A percentile compares a stretch with the other conserved stretches of the same genome.
Conservation (phyloP, 2,329 filamentous ascomycete species). For the Lecanicillium sp. region DNA sequence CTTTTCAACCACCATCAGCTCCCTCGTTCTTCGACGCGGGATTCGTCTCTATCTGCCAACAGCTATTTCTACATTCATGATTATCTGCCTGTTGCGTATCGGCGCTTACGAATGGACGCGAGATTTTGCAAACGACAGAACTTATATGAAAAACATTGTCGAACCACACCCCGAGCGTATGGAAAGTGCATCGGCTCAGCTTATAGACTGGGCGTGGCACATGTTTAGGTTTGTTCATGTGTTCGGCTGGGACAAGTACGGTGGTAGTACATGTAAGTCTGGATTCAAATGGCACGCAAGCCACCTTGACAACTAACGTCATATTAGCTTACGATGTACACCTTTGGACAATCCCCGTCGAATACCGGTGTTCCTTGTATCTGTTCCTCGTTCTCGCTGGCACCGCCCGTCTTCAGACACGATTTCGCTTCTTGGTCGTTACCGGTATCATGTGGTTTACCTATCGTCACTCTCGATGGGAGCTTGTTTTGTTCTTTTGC, state of each 20-base stretch:
- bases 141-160: slow-evolving; percentile 38
- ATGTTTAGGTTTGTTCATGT: slow-evolving; percentile 43
- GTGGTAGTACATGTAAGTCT: slow-evolving; percentile 33
- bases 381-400: slow-evolving; percentile 46
- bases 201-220: slow-evolving; percentile 36
- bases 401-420: slow-evolving; percentile 35
- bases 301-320: slow-evolving; percentile 16
- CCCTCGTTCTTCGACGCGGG: slow-evolving; percentile 41
- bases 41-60: slow-evolving; percentile 45
- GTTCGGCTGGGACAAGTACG: slow-evolving; percentile 40
- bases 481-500: slow-evolving; percentile 45
- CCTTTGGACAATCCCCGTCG: slow-evolving; percentile 55
- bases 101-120: slow-evolving; percentile 41
- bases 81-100: slow-evolving; percentile 33
- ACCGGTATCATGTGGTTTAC: slow-evolving; percentile 32
- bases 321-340: slow-evolving; percentile 43
- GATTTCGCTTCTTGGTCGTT: slow-evolving; percentile 34
- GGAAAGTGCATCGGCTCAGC: slow-evolving; percentile 28
- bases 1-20: slow-evolving; percentile 37
- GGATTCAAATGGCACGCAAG: slow-evolving; percentile 8
- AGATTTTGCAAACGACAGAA: slow-evolving; percentile 32
- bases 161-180: slow-evolving; percentile 37
- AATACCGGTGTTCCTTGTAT: slow-evolving; percentile 49
- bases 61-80: slow-evolving; percentile 39
- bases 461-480: slow-evolving; percentile 42